Percentiles rank a stretch among this genome's conserved stretches.
phyloP scores from a whole-genome alignment of 257 asterid genomes.

The Primulina tabacum region DNA sequence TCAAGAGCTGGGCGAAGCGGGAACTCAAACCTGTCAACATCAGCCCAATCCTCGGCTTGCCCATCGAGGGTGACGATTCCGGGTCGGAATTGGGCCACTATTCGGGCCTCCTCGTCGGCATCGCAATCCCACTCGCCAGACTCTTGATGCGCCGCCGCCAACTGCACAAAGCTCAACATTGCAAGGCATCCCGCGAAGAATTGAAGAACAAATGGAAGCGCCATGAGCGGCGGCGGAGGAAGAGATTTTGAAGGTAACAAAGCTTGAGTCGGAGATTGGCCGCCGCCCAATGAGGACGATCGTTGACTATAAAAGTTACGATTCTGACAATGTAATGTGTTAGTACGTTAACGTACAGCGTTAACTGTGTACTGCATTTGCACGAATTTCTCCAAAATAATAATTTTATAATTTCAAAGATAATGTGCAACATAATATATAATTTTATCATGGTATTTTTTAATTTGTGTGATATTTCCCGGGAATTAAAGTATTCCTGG shows the following conservation, averaged over 20 bases:
- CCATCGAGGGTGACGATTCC: conserved; percentile 74
- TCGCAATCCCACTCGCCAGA: conserved; percentile 78
- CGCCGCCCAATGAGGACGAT: background rate
- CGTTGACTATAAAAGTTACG: no score
- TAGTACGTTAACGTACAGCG: no score
- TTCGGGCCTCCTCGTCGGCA: conserved; percentile 53
- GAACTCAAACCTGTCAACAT: conserved; percentile 67
- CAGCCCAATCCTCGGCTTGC: conserved; percentile 64
- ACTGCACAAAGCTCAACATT: conserved; percentile 22
- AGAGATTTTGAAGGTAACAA: background rate
- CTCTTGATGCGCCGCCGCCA: conserved; percentile 58
- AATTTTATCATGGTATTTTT: no score
- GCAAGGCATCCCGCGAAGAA: conserved; percentile 31
- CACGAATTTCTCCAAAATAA: no score
- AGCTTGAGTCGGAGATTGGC: background rate
- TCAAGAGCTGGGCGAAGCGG: conserved; percentile 82
- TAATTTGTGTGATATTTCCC: no score
- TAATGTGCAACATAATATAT: no score
- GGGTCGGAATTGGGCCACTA: conserved; percentile 59
- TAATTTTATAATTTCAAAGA: no score
- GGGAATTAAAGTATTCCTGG: no score
- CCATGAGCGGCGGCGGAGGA: conserved; percentile 19
- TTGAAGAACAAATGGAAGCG: conserved; percentile 19
- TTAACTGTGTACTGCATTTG: no score
- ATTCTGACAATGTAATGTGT: no score